phyloP scores from a whole-genome alignment of 352 stramenopile species.

The Globisporangium alternatum region DNA sequence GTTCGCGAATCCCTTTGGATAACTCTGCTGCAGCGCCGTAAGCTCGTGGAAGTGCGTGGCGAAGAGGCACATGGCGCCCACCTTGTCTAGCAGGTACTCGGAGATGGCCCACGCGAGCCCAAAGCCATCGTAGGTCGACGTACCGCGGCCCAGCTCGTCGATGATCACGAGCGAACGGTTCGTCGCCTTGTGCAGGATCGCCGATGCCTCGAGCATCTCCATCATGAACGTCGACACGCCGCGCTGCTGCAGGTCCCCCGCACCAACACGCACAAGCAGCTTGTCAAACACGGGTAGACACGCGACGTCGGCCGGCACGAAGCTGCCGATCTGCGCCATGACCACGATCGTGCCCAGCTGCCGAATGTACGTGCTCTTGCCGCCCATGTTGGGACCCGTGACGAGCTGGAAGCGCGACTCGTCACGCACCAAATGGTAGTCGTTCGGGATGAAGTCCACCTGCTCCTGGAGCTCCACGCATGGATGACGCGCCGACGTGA shows the following conservation, averaged over 20 bases:
- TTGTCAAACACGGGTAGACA: slow-evolving; percentile 95
- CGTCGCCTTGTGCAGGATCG: slow-evolving; percentile 95
- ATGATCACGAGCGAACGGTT: slow-evolving; percentile 97
- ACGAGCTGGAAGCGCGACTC: slow-evolving; percentile 93
- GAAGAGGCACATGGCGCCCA: slow-evolving; percentile 90
- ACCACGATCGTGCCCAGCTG: slow-evolving; percentile 93
- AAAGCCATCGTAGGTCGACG: slow-evolving; percentile 98
- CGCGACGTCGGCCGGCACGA: slow-evolving; percentile 92
- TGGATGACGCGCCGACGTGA: slow-evolving; percentile 92
- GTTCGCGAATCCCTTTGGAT: slow-evolving; percentile 87
- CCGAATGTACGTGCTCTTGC: slow-evolving; percentile 99
- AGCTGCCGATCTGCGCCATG: slow-evolving; percentile 97
- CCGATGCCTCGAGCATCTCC: slow-evolving; percentile 98
- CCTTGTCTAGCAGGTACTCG: slow-evolving; percentile 94
- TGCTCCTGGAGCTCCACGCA: slow-evolving; percentile 98
- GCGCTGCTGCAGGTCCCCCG: slow-evolving; percentile 95
- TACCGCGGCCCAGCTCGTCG: slow-evolving; percentile 98
- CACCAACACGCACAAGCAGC: slow-evolving; percentile 95
- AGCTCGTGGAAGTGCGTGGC: slow-evolving; percentile 99
- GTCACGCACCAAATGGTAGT: slow-evolving; percentile 89
- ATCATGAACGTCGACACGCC: slow-evolving; percentile 99
- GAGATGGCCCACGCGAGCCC: slow-evolving; percentile 97
- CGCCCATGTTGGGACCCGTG: slow-evolving; percentile 99
- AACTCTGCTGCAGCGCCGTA: slow-evolving; percentile 88
- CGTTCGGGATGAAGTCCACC: slow-evolving; percentile 98